These are phyloP conservation scores for Vitis hybrid DNA, from an alignment of 177 flowering plant genomes.

Conservation along the genomic window DNA sequence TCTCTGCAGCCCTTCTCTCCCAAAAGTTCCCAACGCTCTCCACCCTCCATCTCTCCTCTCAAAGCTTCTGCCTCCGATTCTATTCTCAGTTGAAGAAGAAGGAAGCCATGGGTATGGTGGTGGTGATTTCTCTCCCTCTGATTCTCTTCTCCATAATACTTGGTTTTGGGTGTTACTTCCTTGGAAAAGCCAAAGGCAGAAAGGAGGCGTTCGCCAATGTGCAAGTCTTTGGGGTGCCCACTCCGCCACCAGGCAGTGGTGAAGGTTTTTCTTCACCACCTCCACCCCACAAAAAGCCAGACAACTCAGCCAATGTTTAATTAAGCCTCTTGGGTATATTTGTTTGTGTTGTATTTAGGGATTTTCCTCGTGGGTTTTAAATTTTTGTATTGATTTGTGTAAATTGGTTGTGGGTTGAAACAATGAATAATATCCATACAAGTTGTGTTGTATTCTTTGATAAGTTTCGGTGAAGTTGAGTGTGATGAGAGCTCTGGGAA, in stretches of 20 bases:
- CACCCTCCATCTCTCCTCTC: neutral
- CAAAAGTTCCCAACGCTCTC: slow-evolving; percentile 2
- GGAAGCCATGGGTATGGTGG: slow-evolving; percentile 56
- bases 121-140: slow-evolving; percentile 67
- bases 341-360: no score
- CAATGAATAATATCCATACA: no score
- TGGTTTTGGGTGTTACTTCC: slow-evolving; percentile 66
- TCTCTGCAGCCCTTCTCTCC: no score
- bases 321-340: no score
- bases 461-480: no score
- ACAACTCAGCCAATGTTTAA: slow-evolving; percentile 22
- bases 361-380: no score
- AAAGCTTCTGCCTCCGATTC: neutral
- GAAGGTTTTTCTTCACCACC: slow-evolving; percentile 14
- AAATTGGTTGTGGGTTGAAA: no score
- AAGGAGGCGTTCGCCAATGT: slow-evolving; percentile 38
- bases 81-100: neutral
- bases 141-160: slow-evolving; percentile 48
- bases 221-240: slow-evolving; percentile 52
- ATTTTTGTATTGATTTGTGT: no score
- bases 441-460: no score
- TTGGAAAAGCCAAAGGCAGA: slow-evolving; percentile 62
- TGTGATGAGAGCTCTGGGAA: no score
- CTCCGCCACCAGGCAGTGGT: slow-evolving; percentile 45
- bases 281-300: slow-evolving; percentile 21